Conservation (phyloP, 2,329 filamentous ascomycete genomes). For the Fusarium sp. region DNA sequence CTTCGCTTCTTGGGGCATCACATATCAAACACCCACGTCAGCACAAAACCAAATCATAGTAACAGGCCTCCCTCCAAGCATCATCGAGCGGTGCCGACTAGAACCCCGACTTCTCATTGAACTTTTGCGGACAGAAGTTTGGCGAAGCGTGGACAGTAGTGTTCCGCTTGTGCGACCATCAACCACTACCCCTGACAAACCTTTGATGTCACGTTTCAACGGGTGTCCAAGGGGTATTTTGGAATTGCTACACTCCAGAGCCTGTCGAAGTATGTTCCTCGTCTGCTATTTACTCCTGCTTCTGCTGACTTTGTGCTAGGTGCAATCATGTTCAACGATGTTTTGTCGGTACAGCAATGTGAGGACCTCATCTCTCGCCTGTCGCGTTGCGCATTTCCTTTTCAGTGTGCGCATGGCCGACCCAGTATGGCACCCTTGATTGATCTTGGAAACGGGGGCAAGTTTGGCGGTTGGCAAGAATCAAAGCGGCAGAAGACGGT, state of each 20-base stretch:
- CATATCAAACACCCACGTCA: constrained; percentile 61
- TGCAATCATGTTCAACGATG: constrained; percentile 89
- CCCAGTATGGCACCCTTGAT: constrained; percentile 74
- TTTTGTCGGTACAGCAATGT: constrained; percentile 69
- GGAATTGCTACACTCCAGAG: constrained; percentile 79
- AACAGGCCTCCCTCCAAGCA: constrained; percentile 73
- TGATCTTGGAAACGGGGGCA: constrained; percentile 56
- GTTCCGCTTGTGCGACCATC: constrained; percentile 9
- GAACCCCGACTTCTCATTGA: constrained; percentile 80
- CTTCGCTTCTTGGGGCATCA: constrained; percentile 81
- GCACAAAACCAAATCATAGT: constrained; percentile 58
- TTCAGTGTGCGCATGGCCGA: constrained; percentile 85
- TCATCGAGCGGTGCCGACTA: constrained; percentile 78
- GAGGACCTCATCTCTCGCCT: constrained; percentile 66
- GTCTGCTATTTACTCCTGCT: fast-evolving
- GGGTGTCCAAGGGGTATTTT: constrained; percentile 80
- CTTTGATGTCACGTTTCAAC: constrained; percentile 73
- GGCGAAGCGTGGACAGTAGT: constrained; percentile 68
- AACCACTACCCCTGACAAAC: constrained; percentile 18
- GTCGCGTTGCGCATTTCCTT: constrained; percentile 76
- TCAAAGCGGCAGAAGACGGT: not conserved
- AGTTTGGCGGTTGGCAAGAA: constrained; percentile 46
- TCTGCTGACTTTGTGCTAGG: constrained; percentile 48
- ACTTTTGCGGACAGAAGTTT: constrained; percentile 80
- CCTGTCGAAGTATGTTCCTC: constrained; percentile 72